These are phyloP conservation scores for Torulaspora microellipsoides DNA, from an alignment of 805 yeast genomes.

Conservation along the genomic window DNA sequence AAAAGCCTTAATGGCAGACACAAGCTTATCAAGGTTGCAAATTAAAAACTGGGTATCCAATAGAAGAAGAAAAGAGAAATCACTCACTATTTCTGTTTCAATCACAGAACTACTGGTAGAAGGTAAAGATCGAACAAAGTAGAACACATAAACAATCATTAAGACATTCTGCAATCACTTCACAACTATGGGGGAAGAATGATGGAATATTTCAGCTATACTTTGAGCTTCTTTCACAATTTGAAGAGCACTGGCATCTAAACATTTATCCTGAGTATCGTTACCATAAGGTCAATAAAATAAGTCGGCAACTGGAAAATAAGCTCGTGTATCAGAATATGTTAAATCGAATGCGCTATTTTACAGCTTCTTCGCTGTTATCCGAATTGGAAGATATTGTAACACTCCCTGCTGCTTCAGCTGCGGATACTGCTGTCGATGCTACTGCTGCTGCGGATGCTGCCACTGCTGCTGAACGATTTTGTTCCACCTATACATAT, in stretches of 20 bases:
- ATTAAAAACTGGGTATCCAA: constrained; percentile 30
- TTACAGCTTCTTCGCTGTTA: constrained; percentile 1
- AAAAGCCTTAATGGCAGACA: constrained; percentile 7
- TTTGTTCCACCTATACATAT: constrained; percentile 5
- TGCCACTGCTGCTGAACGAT: constrained; percentile 6
- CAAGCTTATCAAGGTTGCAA: constrained; percentile 20
- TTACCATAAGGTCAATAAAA: constrained; percentile 13
- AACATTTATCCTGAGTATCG: constrained; percentile 14
- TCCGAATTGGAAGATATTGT: constrained; percentile 5
- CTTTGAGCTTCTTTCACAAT: constrained; percentile 13
- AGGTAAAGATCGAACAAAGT: background rate
- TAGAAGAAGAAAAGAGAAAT: constrained; percentile 25
- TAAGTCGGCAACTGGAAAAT: constrained; percentile 10
- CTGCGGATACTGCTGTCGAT: constrained; percentile 5
- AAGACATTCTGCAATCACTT: constrained; percentile 6
- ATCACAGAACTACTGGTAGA: background rate
- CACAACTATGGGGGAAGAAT: constrained; percentile 10
- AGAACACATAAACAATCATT: background rate
- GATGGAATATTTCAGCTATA: constrained; percentile 12
- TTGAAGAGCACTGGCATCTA: constrained; percentile 13
- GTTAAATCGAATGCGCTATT: constrained; percentile 8
- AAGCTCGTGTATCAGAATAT: constrained; percentile 8
- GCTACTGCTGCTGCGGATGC: constrained; percentile 3
- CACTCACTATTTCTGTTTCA: background rate
- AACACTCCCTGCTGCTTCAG: constrained; percentile 7